Conservation (phyloP, 192 early-diverging fungal species). For the Podila clonocystis region DNA sequence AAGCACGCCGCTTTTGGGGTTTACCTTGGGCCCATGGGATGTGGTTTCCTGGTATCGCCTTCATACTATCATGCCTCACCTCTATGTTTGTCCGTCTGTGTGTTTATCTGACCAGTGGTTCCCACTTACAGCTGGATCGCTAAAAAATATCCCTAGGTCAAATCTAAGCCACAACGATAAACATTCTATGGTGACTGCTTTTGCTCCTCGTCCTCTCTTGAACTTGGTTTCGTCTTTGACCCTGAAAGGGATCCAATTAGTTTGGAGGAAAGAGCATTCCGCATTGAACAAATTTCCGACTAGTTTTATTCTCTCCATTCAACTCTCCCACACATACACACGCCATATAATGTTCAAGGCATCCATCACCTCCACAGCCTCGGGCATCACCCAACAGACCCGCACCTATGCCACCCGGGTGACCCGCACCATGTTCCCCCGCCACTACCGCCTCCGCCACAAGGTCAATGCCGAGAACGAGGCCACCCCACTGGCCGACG, state of each 20-base stretch:
- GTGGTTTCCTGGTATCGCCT: too few species aligned
- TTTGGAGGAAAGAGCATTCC: too few species aligned
- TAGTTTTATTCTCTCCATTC: background rate
- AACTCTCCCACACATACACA: background rate
- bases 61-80: too few species aligned
- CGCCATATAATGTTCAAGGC: constrained; percentile 30
- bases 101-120: too few species aligned
- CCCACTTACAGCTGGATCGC: too few species aligned
- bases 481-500: constrained; percentile 35
- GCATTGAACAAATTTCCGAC: background rate
- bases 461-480: constrained; percentile 28
- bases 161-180: constrained; percentile 2
- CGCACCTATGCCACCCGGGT: constrained; percentile 35
- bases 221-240: background rate
- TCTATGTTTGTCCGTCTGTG: too few species aligned
- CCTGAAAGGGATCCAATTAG: background rate
- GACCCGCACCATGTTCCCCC: constrained; percentile 48
- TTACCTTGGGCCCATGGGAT: too few species aligned
- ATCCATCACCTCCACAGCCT: constrained; percentile 4
- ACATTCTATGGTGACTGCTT: background rate
- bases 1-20: too few species aligned
- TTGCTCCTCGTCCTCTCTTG: background rate
- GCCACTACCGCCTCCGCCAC: constrained; percentile 46
- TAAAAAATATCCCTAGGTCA: too few species aligned
- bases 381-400: constrained; percentile 11